Conservation (phyloP, 371 early-diverging fungal species). For the Batkoa obscura region DNA sequence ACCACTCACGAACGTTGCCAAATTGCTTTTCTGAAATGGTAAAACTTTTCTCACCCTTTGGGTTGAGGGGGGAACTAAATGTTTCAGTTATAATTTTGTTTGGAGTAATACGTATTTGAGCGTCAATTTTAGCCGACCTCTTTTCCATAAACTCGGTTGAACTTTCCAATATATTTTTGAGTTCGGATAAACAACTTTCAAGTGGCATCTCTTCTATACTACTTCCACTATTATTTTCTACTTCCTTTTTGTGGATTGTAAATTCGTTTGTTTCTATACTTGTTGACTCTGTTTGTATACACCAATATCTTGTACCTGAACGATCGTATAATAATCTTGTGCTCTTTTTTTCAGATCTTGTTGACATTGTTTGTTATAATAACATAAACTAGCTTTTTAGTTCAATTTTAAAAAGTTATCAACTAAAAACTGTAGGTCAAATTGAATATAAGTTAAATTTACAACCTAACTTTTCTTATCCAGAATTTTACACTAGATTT, state of each 20-base stretch:
- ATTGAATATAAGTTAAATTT: no score
- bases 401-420: no score
- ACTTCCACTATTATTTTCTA: neutral
- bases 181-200: neutral
- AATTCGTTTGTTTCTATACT: no score
- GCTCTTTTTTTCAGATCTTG: neutral
- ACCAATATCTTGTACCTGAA: neutral
- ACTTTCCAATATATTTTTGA: neutral
- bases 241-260: neutral
- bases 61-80: no score
- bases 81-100: no score
- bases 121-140: neutral
- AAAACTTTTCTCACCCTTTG: neutral
- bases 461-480: no score
- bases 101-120: neutral
- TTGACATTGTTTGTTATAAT: no score
- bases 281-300: no score
- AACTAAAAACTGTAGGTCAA: no score
- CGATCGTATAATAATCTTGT: neutral
- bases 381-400: no score
- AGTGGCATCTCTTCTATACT: neutral
- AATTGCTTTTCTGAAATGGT: neutral
- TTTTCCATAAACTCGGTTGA: neutral
- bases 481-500: no score
- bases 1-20: neutral